Percentiles rank a stretch among this genome's conserved stretches.
Evolutionary conservation across 2,329 filamentous ascomycete genomes (phyloP).

Genomic region (Fonsecaea erecta): DNA sequence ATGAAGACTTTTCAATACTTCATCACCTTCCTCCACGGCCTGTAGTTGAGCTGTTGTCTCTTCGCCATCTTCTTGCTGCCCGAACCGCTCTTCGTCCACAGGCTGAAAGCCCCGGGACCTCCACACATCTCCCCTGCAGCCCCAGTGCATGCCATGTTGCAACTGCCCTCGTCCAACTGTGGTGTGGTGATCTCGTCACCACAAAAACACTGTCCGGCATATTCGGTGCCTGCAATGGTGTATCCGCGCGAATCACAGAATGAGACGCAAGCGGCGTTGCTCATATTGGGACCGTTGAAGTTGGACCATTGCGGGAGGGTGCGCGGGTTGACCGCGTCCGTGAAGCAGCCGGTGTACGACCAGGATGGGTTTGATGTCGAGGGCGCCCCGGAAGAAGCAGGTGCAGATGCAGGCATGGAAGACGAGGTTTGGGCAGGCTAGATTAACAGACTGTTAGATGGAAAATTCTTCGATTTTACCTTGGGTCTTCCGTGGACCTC

Average conservation of each 20-base stretch:
- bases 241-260: constrained; percentile 56
- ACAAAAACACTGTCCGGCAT: constrained; percentile 56
- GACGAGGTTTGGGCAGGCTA: constrained; percentile 5
- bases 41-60: constrained; percentile 20
- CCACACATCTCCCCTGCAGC: constrained; percentile 57
- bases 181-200: constrained; percentile 42
- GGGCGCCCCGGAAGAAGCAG: constrained; percentile 4
- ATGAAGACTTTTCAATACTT: background rate
- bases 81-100: constrained; percentile 27
- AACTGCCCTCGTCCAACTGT: constrained; percentile 29
- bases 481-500: background rate
- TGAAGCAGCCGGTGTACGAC: constrained; percentile 49
- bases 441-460: constrained; percentile 8
- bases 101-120: constrained; percentile 42
- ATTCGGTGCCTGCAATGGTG: constrained; percentile 56
- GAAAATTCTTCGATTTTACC: background rate
- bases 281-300: constrained; percentile 48
- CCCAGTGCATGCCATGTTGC: constrained; percentile 45
- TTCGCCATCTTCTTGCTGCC: constrained; percentile 17
- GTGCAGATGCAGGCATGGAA: background rate
- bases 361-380: constrained; percentile 24
- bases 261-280: constrained; percentile 54
- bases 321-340: constrained; percentile 45
- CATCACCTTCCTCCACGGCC: background rate
- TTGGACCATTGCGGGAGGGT: constrained; percentile 50